These are phyloP conservation scores for Diaporthe humulicola DNA, from an alignment of 2,329 filamentous ascomycete species.

Conservation along the genomic window DNA sequence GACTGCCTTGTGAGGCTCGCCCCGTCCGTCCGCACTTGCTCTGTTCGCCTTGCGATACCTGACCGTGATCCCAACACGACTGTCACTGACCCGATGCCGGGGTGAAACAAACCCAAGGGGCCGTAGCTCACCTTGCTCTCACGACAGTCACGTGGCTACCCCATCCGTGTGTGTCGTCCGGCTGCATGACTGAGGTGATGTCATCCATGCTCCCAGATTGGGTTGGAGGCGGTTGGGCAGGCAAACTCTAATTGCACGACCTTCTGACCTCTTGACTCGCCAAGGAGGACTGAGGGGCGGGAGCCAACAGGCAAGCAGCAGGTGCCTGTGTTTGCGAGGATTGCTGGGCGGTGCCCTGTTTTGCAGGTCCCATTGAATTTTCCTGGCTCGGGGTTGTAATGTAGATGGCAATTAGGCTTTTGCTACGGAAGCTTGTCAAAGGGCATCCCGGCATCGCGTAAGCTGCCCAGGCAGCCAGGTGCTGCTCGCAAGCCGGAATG, in stretches of 20 bases:
- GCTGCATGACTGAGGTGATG: conserved; percentile 29
- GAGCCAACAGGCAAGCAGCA: not conserved
- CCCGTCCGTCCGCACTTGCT: not conserved
- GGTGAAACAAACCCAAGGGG: not conserved
- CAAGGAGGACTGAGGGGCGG: conserved; percentile 14
- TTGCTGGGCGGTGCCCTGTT: not conserved
- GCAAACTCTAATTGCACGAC: conserved; percentile 37
- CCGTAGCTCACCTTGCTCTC: not conserved
- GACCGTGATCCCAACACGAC: not conserved
- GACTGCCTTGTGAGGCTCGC: not conserved
- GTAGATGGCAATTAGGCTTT: conserved; percentile 18
- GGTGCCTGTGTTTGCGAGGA: not conserved
- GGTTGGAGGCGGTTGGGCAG: conserved; percentile 33
- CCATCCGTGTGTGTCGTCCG: conserved; percentile 19
- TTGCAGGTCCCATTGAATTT: not conserved
- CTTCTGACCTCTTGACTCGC: conserved; percentile 23
- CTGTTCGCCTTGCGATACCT: not conserved
- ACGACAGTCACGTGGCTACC: conserved; percentile 28
- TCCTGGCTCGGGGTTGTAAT: not conserved
- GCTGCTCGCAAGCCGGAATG: not conserved
- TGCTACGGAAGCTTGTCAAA: conserved; percentile 15
- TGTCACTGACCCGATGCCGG: not conserved
- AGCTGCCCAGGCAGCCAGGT: not conserved
- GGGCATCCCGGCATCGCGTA: conserved; percentile 9
- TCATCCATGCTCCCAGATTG: conserved; percentile 26